phyloP scores from a whole-genome alignment of 139 green algal species.

The Haematococcus lacustris region DNA sequence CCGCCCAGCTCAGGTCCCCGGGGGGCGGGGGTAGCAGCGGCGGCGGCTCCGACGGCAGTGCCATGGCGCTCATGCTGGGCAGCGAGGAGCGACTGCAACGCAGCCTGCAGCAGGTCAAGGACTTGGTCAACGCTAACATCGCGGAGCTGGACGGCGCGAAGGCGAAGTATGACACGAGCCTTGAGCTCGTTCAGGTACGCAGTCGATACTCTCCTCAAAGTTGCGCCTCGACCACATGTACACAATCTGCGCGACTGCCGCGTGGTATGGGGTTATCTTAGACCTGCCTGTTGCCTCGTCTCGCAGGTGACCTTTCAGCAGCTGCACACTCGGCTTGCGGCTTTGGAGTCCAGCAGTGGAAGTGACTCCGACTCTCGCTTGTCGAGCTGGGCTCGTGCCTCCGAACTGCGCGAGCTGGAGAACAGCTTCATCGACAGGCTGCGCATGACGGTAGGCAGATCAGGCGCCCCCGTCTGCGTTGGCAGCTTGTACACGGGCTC shows the following conservation, averaged over 20 bases:
- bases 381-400: neutral
- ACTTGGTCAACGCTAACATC: neutral
- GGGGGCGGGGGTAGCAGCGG: neutral
- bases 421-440: conserved; percentile 13
- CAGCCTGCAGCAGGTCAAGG: neutral
- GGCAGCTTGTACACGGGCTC: too few relatives aligned
- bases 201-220: too few relatives aligned
- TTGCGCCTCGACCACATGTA: too few relatives aligned
- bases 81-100: neutral
- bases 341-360: neutral
- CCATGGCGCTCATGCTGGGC: too few relatives aligned
- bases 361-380: neutral
- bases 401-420: conserved; percentile 15
- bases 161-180: conserved; percentile 6
- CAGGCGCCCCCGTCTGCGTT: too few relatives aligned
- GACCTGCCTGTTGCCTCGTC: too few relatives aligned
- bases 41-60: neutral
- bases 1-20: neutral
- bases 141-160: neutral
- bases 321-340: conserved; percentile 2
- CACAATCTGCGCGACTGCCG: too few relatives aligned
- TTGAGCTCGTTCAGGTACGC: conserved; percentile 4
- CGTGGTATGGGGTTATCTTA: too few relatives aligned
- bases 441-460: too few relatives aligned
- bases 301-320: conserved; percentile 9